Evolutionary conservation across 2,329 filamentous ascomycete species (phyloP), one percentile per base, ranked within the genome.

Genomic region (Aureobasidium sp.): DNA sequence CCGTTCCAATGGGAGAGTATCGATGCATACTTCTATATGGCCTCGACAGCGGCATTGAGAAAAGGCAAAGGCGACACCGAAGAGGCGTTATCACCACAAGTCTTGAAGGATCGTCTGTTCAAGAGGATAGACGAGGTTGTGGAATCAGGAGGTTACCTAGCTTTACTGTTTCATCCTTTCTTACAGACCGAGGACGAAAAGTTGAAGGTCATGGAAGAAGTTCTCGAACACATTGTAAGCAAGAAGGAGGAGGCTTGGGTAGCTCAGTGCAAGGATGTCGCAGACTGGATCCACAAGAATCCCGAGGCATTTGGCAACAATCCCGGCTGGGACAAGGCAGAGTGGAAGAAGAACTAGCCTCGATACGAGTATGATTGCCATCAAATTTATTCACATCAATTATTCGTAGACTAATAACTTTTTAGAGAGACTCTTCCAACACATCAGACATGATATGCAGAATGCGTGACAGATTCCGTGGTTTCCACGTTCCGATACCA

Each of bases 391-490:
- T 42, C 27, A 25, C 6, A 29, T 55, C 29, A 47, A 27, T 21
- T 11, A 45, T 45, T 25, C 39, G 10, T 45, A 29, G 21, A 41
- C 10, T 32, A n/a, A 36, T 30, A 11, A 16, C n/a, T 50, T 49
- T 11, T 53, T 29, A 61, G 13, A 45, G 16, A 13, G 58, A 45
- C 14, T 78, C 75, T 29, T 76, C 74, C 45, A 78, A 65, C 62
- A 76, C 74, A 71, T 82, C 80, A 66, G 79, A 81, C 80, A 82
- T 82, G 32, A 81, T 82, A 64, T 81, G 78, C 53, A 82, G 67
- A 55, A 82, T 79, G 65, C 80, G 76, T 3, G 76, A 78, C 65
- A 81, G 79, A 2, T 78, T 79, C 61, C 76, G 72, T 47, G 77
- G 76, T 64, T 77, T 79, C 78, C 80, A 80, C 39, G 78, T 76